These are phyloP conservation scores for Torulaspora globosa DNA, from an alignment of 1,139 yeast genomes.

Conservation along the genomic window DNA sequence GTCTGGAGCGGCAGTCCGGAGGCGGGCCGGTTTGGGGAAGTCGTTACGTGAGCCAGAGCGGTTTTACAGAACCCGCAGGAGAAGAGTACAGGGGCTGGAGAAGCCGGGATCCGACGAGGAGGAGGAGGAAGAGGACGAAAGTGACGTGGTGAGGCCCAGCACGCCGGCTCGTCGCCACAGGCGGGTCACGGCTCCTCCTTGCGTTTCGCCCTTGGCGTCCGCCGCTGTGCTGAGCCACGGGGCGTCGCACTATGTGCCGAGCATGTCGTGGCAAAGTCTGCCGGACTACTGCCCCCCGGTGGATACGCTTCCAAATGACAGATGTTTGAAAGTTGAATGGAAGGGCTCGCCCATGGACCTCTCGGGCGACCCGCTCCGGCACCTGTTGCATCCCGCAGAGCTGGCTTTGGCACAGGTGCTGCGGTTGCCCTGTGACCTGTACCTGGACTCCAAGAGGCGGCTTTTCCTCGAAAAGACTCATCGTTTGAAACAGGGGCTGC, in stretches of 20 bases:
- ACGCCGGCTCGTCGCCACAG: constrained; percentile 22
- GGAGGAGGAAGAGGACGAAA: constrained; percentile 11
- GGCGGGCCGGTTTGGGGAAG: neutral
- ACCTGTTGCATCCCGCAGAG: constrained; percentile 86
- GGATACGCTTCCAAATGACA: constrained; percentile 60
- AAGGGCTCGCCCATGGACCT: constrained; percentile 97
- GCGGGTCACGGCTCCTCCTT: constrained; percentile 16
- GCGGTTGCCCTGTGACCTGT: constrained; percentile 80
- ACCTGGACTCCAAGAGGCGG: constrained; percentile 87
- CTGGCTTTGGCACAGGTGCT: constrained; percentile 80
- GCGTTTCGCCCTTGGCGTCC: constrained; percentile 30
- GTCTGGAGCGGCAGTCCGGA: neutral
- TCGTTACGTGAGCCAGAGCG: constrained; percentile 16
- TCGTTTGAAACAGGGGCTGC: constrained; percentile 67
- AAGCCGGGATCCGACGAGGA: constrained; percentile 8
- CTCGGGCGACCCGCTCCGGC: constrained; percentile 64
- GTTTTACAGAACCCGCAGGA: constrained; percentile 20
- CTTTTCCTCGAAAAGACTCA: constrained; percentile 83
- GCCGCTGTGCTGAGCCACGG: constrained; percentile 17
- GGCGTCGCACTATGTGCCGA: constrained; percentile 31
- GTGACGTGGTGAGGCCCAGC: constrained; percentile 15
- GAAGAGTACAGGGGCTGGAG: constrained; percentile 6
- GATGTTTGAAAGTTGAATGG: constrained; percentile 89
- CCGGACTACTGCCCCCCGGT: constrained; percentile 78
- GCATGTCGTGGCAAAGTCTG: constrained; percentile 53